A percentile compares a stretch with the other conserved stretches of the same genome.
Conservation (phyloP, 2,329 filamentous ascomycete species). For the Fusarium tanahbumbuense region DNA sequence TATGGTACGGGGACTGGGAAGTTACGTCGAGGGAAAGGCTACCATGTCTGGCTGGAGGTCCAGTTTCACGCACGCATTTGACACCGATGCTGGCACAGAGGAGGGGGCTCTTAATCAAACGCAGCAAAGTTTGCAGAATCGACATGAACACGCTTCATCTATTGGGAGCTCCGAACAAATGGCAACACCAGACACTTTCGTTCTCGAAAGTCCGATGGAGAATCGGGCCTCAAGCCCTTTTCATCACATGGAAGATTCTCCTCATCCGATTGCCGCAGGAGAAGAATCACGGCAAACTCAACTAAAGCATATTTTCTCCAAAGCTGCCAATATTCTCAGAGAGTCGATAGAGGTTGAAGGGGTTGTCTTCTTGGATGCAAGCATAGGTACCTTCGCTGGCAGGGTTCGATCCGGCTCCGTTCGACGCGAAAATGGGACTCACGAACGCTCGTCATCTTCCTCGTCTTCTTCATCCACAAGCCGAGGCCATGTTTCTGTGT, state of each 20-base stretch:
- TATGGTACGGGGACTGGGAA: slow-evolving; percentile 55
- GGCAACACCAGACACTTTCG: slow-evolving; percentile 2
- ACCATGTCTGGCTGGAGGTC: slow-evolving; percentile 43
- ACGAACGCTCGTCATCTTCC: slow-evolving; percentile 7
- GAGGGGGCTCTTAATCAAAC: slow-evolving; percentile 24
- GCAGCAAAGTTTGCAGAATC: slow-evolving; percentile 22
- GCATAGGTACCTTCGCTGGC: slow-evolving; percentile 41
- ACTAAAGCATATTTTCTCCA: slow-evolving; percentile 52
- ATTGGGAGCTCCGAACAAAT: background rate
- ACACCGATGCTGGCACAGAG: background rate
- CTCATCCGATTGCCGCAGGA: background rate
- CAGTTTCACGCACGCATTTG: slow-evolving; percentile 16
- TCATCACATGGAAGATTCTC: background rate
- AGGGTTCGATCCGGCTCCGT: slow-evolving; percentile 1
- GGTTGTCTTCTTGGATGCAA: slow-evolving; percentile 50
- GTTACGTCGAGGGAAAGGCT: slow-evolving; percentile 53
- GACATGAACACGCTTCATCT: background rate
- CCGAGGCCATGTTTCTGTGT: background rate
- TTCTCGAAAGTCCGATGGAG: slow-evolving; percentile 19
- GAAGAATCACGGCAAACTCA: slow-evolving; percentile 12
- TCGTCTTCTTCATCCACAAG: slow-evolving; percentile 24
- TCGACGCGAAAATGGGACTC: background rate
- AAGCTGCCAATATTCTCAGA: slow-evolving; percentile 58
- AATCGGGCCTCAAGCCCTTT: background rate
- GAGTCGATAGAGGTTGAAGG: slow-evolving; percentile 58